phyloP scores from a whole-genome alignment of 176 grass and related monocot genomes.

The Avena atlantica region DNA sequence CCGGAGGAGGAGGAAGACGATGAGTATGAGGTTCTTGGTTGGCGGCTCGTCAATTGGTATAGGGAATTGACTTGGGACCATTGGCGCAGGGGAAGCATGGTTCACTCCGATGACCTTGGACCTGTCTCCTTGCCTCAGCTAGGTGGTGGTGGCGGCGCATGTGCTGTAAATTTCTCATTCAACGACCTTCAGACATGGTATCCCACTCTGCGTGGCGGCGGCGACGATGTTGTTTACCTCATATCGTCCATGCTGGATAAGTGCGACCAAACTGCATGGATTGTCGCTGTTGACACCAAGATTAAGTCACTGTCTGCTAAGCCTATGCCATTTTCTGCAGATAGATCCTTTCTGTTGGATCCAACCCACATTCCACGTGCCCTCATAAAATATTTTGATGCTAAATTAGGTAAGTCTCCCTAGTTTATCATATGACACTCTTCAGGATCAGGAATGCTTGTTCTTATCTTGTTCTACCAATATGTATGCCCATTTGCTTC shows the following conservation, averaged over 20 bases:
- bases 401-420: background rate
- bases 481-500: background rate
- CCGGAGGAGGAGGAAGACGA: background rate
- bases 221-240: background rate
- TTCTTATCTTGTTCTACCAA: background rate
- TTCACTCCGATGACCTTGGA: conserved; percentile 1
- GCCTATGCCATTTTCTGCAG: background rate
- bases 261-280: background rate
- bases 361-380: background rate
- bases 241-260: background rate
- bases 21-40: background rate
- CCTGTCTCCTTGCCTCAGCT: background rate
- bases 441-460: too few relatives aligned
- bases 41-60: background rate
- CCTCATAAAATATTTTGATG: background rate
- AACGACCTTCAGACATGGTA: background rate
- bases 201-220: background rate
- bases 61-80: background rate
- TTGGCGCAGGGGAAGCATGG: background rate
- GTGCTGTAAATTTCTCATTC: background rate
- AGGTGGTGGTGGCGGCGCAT: background rate
- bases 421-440: background rate
- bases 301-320: background rate
- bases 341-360: background rate
- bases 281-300: background rate